These are phyloP conservation scores for Lentinula novae-zelandiae DNA, from an alignment of 1,284 basidiomycete species.

Conservation along the genomic window DNA sequence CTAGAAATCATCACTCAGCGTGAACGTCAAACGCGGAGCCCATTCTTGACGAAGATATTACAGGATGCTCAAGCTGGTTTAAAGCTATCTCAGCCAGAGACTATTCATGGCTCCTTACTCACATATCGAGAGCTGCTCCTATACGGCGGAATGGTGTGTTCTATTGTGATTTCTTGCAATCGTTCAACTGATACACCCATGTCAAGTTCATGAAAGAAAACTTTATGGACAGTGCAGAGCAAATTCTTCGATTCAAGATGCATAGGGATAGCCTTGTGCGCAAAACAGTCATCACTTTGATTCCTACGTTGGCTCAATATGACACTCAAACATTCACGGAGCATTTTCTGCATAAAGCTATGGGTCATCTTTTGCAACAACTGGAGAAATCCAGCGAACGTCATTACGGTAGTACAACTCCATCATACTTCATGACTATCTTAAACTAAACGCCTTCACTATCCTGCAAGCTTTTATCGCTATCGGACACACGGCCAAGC, in stretches of 20 bases:
- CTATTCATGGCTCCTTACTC: conserved; percentile 91
- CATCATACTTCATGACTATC: neutral
- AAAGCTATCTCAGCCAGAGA: conserved; percentile 76
- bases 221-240: conserved; percentile 87
- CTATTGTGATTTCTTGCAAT: neutral
- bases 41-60: conserved; percentile 76
- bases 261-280: conserved; percentile 85
- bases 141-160: conserved; percentile 87
- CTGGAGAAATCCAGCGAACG: conserved; percentile 89
- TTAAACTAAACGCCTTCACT: no score
- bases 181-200: conserved; percentile 9
- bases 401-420: conserved; percentile 62
- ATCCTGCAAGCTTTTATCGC: conserved; percentile 79
- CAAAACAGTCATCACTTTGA: conserved; percentile 91
- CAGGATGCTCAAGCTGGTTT: conserved; percentile 88
- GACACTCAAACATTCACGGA: conserved; percentile 90
- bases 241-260: conserved; percentile 86
- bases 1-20: conserved; percentile 79
- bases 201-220: conserved; percentile 89
- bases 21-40: conserved; percentile 64
- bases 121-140: conserved; percentile 91
- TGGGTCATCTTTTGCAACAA: conserved; percentile 87
- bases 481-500: conserved; percentile 92
- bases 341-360: conserved; percentile 86
- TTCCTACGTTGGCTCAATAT: conserved; percentile 92